phyloP scores from a whole-genome alignment of 2,329 filamentous ascomycete species.

The Amphichorda felina region DNA sequence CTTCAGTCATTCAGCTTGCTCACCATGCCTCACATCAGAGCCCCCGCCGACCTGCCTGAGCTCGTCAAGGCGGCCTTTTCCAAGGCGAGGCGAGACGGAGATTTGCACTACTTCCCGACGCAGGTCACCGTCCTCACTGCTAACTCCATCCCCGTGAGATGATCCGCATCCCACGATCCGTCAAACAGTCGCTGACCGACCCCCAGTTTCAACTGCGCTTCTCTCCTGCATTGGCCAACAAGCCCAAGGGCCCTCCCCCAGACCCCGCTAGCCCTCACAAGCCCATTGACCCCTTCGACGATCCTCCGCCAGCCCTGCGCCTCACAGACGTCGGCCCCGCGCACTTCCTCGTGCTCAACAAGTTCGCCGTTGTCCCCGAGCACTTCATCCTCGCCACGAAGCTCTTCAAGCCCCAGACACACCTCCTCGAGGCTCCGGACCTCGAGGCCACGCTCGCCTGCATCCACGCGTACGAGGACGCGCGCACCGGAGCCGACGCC shows the following conservation, averaged over 20 bases:
- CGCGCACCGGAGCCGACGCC: conserved; percentile 2
- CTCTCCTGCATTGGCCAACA: conserved; percentile 55
- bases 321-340: conserved; percentile 35
- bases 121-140: conserved; percentile 35
- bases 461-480: conserved; percentile 38
- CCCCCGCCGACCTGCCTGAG: conserved; percentile 34
- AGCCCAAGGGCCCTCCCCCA: conserved; percentile 39
- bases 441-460: conserved; percentile 50
- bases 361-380: conserved; percentile 58
- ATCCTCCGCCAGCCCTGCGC: conserved; percentile 42
- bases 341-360: conserved; percentile 61
- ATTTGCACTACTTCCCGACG: conserved; percentile 42
- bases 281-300: conserved; percentile 52
- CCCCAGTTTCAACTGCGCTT: conserved; percentile 62
- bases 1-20: neutral
- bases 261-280: conserved; percentile 18
- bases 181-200: neutral
- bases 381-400: conserved; percentile 63
- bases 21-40: conserved; percentile 26
- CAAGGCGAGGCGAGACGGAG: conserved; percentile 32
- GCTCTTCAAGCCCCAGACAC: conserved; percentile 51
- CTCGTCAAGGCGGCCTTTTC: conserved; percentile 38
- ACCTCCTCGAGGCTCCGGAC: conserved; percentile 48
- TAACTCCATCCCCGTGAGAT: conserved; percentile 29
- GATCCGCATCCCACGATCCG: too few relatives aligned